Percentiles rank a stretch among this genome's conserved stretches.
These are phyloP conservation scores for Candida buenavistaensis DNA, from an alignment of 1,139 yeast species.

Conservation along the genomic window DNA sequence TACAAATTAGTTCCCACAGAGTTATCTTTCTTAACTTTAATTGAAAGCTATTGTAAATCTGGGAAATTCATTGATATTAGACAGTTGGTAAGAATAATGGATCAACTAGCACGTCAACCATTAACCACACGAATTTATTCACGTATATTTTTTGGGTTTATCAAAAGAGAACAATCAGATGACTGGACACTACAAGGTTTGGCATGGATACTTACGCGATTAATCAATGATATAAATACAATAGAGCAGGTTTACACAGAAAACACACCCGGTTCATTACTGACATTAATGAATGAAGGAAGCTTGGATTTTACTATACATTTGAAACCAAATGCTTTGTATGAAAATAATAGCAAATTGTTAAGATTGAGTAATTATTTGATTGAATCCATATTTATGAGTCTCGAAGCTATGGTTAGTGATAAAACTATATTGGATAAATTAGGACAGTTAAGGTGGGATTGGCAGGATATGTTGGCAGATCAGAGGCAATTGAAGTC, in stretches of 20 bases:
- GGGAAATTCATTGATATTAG: constrained; percentile 15
- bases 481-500: constrained; percentile 11
- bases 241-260: constrained; percentile 1
- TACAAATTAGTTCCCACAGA: constrained; percentile 25
- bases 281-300: constrained; percentile 1
- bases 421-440: not conserved
- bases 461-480: constrained; percentile 6
- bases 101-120: constrained; percentile 21
- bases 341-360: constrained; percentile 1
- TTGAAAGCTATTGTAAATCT: constrained; percentile 16
- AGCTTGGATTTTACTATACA: not conserved
- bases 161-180: not conserved
- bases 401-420: constrained; percentile 11
- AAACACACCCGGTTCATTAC: constrained; percentile 1
- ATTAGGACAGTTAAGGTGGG: constrained; percentile 6
- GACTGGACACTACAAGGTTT: constrained; percentile 9
- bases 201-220: not conserved
- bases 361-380: constrained; percentile 7
- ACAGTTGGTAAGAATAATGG: constrained; percentile 19
- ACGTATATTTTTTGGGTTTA: constrained; percentile 5
- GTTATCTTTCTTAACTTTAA: constrained; percentile 26
- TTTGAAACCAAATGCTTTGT: not conserved
- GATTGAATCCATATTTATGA: constrained; percentile 7
- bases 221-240: constrained; percentile 6
- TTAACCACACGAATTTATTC: constrained; percentile 26